Evolutionary conservation across 1,284 basidiomycete genomes (phyloP).

Genomic region (Ustilago bromivora): DNA sequence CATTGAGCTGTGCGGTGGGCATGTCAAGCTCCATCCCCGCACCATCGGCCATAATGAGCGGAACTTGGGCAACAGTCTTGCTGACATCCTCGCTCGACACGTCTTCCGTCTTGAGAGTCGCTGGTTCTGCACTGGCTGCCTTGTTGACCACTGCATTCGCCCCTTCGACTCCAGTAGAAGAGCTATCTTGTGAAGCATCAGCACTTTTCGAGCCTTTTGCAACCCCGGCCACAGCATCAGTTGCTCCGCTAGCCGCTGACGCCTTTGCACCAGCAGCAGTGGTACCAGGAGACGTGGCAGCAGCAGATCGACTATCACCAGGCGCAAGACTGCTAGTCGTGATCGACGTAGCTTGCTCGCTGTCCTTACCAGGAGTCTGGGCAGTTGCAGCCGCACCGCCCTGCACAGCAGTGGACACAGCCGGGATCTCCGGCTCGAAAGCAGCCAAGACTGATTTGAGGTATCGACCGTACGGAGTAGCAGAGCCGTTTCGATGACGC

Average conservation of each 20-base stretch:
- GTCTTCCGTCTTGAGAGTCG: conserved; percentile 22
- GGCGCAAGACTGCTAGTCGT: conserved; percentile 46
- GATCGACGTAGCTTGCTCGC: conserved; percentile 43
- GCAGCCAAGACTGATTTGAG: conserved; percentile 54
- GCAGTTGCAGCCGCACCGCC: conserved; percentile 11
- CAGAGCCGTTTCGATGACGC: conserved; percentile 59
- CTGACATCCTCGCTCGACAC: background rate
- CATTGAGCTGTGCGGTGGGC: conserved; percentile 23
- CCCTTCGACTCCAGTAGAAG: background rate
- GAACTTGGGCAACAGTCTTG: conserved; percentile 16
- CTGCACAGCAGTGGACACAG: conserved; percentile 1
- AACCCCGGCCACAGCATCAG: background rate
- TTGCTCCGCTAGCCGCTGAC: background rate
- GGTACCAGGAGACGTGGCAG: conserved; percentile 23
- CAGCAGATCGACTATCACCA: conserved; percentile 46
- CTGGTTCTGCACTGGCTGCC: background rate
- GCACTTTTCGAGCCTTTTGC: background rate
- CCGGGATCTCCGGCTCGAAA: conserved; percentile 37
- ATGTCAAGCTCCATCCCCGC: conserved; percentile 30
- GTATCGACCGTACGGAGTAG: conserved; percentile 57
- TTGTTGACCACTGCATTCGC: background rate
- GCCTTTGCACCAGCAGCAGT: background rate
- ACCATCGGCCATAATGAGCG: conserved; percentile 30
- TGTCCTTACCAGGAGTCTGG: conserved; percentile 43
- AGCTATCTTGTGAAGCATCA: conserved; percentile 4